A percentile compares a stretch with the other conserved stretches of the same genome.
phyloP scores from a whole-genome alignment of 2,329 filamentous ascomycete species.

The Cylindrodendrum hubeiense region DNA sequence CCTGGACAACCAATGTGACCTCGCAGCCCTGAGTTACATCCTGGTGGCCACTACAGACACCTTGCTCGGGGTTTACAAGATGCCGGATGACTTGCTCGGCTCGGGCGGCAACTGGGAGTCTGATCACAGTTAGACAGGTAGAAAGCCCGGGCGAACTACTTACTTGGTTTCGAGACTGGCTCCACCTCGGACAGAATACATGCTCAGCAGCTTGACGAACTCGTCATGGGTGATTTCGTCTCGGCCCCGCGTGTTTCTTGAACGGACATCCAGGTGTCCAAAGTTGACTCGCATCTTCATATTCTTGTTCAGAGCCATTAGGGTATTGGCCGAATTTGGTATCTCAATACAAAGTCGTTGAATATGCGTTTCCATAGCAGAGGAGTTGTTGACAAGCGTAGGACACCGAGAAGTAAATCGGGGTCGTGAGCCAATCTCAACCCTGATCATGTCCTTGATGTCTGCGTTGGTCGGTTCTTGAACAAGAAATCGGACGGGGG shows the following conservation, averaged over 20 bases:
- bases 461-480: slow-evolving; percentile 40
- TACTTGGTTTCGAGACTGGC: slow-evolving; percentile 46
- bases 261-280: slow-evolving; percentile 44
- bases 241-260: slow-evolving; percentile 41
- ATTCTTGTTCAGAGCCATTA: slow-evolving; percentile 41
- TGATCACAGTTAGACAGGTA: slow-evolving; percentile 24
- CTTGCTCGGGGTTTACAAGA: slow-evolving; percentile 26
- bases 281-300: slow-evolving; percentile 50
- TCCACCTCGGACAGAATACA: slow-evolving; percentile 47
- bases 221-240: slow-evolving; percentile 40
- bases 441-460: slow-evolving; percentile 31
- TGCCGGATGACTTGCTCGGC: slow-evolving; percentile 33
- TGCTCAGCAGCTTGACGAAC: slow-evolving; percentile 42
- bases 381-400: slow-evolving; percentile 1
- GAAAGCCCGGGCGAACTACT: slow-evolving; percentile 1
- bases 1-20: slow-evolving; percentile 35
- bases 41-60: slow-evolving; percentile 28
- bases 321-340: slow-evolving; percentile 34
- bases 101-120: slow-evolving; percentile 28
- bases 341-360: slow-evolving; percentile 37
- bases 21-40: slow-evolving; percentile 32
- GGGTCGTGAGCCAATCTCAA: slow-evolving; percentile 43
- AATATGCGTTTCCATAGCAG: slow-evolving; percentile 34
- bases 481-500: slow-evolving; percentile 42
- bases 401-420: slow-evolving; percentile 19